These are phyloP conservation scores for Yamadazyma dendronema DNA, from an alignment of 1,139 yeast genomes.

Conservation along the genomic window DNA sequence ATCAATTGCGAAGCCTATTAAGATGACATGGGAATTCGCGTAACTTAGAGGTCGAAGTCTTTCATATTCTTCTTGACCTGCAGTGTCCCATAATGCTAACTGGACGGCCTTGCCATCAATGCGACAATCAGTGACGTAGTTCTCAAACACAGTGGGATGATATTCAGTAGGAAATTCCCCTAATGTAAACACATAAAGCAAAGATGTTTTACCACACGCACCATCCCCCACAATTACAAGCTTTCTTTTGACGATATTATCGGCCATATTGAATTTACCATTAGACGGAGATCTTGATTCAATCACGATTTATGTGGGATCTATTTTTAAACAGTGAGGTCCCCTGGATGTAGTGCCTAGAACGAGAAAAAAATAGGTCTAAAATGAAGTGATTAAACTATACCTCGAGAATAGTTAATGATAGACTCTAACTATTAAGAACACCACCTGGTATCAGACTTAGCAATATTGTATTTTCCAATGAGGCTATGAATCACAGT, in stretches of 20 bases:
- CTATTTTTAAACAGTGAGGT: too few relatives aligned
- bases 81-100: slow-evolving; percentile 93
- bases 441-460: too few relatives aligned
- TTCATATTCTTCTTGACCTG: slow-evolving; percentile 92
- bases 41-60: slow-evolving; percentile 80
- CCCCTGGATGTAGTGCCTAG: too few relatives aligned
- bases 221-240: slow-evolving; percentile 94
- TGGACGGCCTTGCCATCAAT: slow-evolving; percentile 92
- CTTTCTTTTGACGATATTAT: slow-evolving; percentile 54
- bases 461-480: too few relatives aligned
- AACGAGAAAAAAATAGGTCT: too few relatives aligned
- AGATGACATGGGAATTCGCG: slow-evolving; percentile 69
- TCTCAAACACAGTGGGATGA: slow-evolving; percentile 94
- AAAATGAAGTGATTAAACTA: too few relatives aligned
- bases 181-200: slow-evolving; percentile 84
- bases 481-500: neutral
- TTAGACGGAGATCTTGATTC: neutral
- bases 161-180: slow-evolving; percentile 85
- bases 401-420: too few relatives aligned
- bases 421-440: too few relatives aligned
- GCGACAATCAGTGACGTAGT: slow-evolving; percentile 88
- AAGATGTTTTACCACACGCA: slow-evolving; percentile 91
- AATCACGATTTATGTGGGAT: neutral
- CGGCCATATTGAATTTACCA: neutral
- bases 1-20: slow-evolving; percentile 71